phyloP scores from a whole-genome alignment of 768 basidiomycete genomes.

The Phanerodontia chrysosporium region DNA sequence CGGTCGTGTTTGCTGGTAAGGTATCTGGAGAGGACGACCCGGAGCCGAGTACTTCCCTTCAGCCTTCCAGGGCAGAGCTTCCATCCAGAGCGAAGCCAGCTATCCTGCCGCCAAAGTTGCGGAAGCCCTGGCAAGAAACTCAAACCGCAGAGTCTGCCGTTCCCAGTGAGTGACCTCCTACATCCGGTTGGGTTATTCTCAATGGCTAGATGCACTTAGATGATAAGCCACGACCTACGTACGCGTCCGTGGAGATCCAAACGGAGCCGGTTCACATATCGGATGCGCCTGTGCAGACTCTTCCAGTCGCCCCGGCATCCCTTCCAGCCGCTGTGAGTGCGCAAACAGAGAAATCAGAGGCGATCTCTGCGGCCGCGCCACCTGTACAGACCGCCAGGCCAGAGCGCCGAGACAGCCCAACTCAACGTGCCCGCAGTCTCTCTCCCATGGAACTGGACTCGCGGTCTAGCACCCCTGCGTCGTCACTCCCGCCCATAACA shows the following conservation, averaged over 20 bases:
- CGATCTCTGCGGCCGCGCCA: background rate
- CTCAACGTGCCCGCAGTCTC: constrained; percentile 41
- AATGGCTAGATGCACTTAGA: background rate
- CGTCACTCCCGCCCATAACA: constrained; percentile 6
- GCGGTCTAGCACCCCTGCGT: constrained; percentile 31
- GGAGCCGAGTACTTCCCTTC: constrained; percentile 16
- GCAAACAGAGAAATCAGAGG: background rate
- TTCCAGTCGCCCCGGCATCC: background rate
- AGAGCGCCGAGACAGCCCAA: background rate
- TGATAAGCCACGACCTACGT: background rate
- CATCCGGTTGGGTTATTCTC: background rate
- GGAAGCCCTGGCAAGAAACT: constrained; percentile 46
- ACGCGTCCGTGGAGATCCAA: constrained; percentile 6
- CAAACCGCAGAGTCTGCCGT: background rate
- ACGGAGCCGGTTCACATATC: background rate
- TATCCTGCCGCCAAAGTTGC: constrained; percentile 59
- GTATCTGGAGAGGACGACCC: constrained; percentile 20
- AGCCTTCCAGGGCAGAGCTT: background rate
- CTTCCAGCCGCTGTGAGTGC: background rate
- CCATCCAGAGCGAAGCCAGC: background rate
- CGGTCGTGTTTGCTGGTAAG: constrained; percentile 58
- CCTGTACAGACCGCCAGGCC: background rate
- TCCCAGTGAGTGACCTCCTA: background rate
- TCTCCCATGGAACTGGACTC: constrained; percentile 64
- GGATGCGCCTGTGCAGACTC: background rate